Conservation (phyloP, 306 rosid species). For the Echinosophora koreensis region DNA sequence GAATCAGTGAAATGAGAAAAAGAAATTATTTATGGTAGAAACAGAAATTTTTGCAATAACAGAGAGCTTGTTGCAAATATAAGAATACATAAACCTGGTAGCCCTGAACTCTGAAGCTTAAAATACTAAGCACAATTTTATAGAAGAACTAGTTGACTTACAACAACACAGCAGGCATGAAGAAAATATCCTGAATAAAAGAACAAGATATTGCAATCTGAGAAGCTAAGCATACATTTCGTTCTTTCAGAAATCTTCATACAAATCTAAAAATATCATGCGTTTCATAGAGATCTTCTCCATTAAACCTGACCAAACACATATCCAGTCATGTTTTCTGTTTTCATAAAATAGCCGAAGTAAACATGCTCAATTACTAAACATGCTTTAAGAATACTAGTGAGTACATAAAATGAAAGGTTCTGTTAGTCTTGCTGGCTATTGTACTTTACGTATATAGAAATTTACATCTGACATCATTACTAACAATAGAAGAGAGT, state of each 20-base stretch:
- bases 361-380: not conserved
- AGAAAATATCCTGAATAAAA: slow-evolving; percentile 5
- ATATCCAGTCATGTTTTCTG: not conserved
- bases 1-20: slow-evolving; percentile 41
- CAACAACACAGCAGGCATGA: not conserved
- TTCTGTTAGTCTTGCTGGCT: slow-evolving; percentile 16
- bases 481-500: not conserved
- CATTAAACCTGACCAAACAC: not conserved
- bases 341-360: not conserved
- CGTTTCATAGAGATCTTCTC: not conserved
- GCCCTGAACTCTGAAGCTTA: slow-evolving; percentile 27
- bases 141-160: not conserved
- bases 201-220: slow-evolving; percentile 16
- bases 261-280: not conserved
- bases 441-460: not conserved
- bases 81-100: slow-evolving; percentile 1
- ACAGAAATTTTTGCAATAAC: slow-evolving; percentile 33
- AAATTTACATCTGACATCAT: slow-evolving; percentile 42
- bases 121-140: not conserved
- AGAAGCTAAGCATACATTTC: slow-evolving; percentile 12
- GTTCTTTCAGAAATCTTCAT: slow-evolving; percentile 12
- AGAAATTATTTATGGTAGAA: slow-evolving; percentile 8
- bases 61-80: slow-evolving; percentile 13
- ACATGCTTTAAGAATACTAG: not conserved
- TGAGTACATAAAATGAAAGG: not conserved